Evolutionary conservation across 352 stramenopile genomes (phyloP).

Genomic region (Globisporangium cederbergense): DNA sequence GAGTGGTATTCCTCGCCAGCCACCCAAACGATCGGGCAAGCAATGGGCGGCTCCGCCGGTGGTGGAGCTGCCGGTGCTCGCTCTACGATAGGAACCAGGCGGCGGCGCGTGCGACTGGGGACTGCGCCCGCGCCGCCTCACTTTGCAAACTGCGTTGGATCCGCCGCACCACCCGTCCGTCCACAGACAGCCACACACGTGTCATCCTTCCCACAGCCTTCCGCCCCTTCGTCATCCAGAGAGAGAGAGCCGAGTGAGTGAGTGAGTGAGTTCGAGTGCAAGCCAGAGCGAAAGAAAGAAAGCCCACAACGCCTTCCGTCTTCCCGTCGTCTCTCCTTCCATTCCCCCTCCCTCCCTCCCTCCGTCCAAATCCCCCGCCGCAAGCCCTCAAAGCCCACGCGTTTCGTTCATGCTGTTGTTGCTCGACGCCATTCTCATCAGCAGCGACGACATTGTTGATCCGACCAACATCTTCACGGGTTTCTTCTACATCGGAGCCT

Average conservation of each 20-base stretch:
- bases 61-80: neutral
- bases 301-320: slow-evolving; percentile 8
- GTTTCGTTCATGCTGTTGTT: slow-evolving; percentile 80
- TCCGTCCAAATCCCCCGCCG: slow-evolving; percentile 5
- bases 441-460: slow-evolving; percentile 87
- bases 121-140: neutral
- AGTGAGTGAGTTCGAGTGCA: slow-evolving; percentile 13
- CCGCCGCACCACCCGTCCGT: slow-evolving; percentile 2
- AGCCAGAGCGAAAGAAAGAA: slow-evolving; percentile 20
- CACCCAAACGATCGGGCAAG: neutral
- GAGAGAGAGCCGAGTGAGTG: neutral
- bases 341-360: neutral
- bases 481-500: slow-evolving; percentile 90
- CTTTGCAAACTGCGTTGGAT: slow-evolving; percentile 9
- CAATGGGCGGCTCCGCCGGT: neutral
- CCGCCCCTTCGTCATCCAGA: neutral
- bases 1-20: slow-evolving; percentile 4
- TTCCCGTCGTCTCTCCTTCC: slow-evolving; percentile 3
- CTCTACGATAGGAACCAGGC: neutral
- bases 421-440: slow-evolving; percentile 62
- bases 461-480: slow-evolving; percentile 85
- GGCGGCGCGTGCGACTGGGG: neutral
- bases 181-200: neutral
- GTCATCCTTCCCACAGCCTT: neutral
- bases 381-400: neutral